Percentiles rank a stretch among this genome's conserved stretches.
Evolutionary conservation across 768 basidiomycete species (phyloP).

Genomic region (Mycena vitilis): DNA sequence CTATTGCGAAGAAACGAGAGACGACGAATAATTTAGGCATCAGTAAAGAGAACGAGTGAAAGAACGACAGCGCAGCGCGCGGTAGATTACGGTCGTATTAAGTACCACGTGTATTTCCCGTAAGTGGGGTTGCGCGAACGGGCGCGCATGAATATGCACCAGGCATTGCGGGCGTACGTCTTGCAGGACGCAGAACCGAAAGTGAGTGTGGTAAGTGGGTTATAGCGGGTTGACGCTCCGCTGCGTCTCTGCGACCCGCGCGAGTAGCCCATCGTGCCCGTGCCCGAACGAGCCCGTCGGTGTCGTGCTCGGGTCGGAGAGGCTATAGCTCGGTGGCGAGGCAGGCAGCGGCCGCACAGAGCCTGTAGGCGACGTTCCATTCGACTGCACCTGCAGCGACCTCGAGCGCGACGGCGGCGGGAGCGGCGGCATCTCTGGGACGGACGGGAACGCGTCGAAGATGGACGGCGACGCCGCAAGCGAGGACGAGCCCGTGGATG

Average conservation of each 20-base stretch:
- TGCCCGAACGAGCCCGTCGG: conserved; percentile 8
- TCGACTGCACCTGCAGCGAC: conserved; percentile 6
- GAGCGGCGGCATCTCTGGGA: conserved; percentile 59
- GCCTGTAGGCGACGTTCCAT: background rate
- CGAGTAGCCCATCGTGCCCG: conserved; percentile 19
- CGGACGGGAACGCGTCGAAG: conserved; percentile 80
- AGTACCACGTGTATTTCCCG: conserved; percentile 3
- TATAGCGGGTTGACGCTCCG: conserved; percentile 23
- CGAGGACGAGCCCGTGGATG: conserved; percentile 49
- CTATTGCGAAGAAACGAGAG: conserved; percentile 17
- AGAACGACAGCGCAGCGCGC: background rate
- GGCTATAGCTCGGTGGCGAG: conserved; percentile 10
- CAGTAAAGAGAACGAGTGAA: background rate
- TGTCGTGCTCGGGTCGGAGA: conserved; percentile 5
- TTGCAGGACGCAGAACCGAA: background rate
- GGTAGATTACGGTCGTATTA: conserved; percentile 27
- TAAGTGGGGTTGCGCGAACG: background rate
- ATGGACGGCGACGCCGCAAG: conserved; percentile 60
- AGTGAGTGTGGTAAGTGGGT: no score
- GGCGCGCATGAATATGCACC: background rate
- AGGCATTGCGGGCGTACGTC: conserved; percentile 3
- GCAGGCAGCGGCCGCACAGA: conserved; percentile 10
- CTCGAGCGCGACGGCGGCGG: no score
- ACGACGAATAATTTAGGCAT: conserved; percentile 3
- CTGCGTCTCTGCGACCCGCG: conserved; percentile 26